These are phyloP conservation scores for Metschnikowia gruessii DNA, from an alignment of 805 yeast species.

Conservation along the genomic window DNA sequence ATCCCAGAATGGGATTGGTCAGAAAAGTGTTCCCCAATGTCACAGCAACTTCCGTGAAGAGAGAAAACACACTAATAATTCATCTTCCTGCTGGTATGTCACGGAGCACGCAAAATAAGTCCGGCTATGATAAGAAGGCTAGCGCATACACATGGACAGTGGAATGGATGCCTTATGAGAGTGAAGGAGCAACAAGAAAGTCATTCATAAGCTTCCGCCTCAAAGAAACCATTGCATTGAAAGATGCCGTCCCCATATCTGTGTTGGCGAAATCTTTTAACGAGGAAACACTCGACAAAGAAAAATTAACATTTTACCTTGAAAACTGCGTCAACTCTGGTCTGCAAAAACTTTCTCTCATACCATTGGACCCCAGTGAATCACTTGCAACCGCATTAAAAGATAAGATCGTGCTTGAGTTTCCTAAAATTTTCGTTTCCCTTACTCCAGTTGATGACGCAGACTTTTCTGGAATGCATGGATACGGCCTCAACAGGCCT, in stretches of 20 bases:
- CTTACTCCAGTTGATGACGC: slow-evolving; percentile 1
- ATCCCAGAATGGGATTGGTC: slow-evolving; percentile 25
- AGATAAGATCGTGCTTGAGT: slow-evolving; percentile 67
- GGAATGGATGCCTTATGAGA: slow-evolving; percentile 57
- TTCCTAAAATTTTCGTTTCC: slow-evolving; percentile 62
- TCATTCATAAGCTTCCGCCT: slow-evolving; percentile 44
- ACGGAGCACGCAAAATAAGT: slow-evolving; percentile 57
- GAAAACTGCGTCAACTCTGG: slow-evolving; percentile 28
- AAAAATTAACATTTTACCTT: slow-evolving; percentile 32
- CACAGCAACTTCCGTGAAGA: slow-evolving; percentile 31
- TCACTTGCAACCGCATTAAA: slow-evolving; percentile 49
- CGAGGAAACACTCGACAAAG: slow-evolving; percentile 21
- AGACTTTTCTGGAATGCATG: slow-evolving; percentile 2
- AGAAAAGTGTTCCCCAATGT: slow-evolving; percentile 24
- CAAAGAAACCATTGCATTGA: slow-evolving; percentile 35
- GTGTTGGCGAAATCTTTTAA: slow-evolving; percentile 23
- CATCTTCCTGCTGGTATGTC: slow-evolving; percentile 74
- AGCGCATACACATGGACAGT: slow-evolving; percentile 74
- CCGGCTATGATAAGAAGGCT: slow-evolving; percentile 64
- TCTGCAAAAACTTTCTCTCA: slow-evolving; percentile 24
- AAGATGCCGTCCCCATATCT: slow-evolving; percentile 42
- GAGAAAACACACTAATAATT: slow-evolving; percentile 66
- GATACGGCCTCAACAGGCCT: slow-evolving; percentile 15
- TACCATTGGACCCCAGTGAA: slow-evolving; percentile 34
- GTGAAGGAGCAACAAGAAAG: slow-evolving; percentile 24